phyloP scores from a whole-genome alignment of 2,329 filamentous ascomycete genomes.

The Pseudohalonectria lignicola region DNA sequence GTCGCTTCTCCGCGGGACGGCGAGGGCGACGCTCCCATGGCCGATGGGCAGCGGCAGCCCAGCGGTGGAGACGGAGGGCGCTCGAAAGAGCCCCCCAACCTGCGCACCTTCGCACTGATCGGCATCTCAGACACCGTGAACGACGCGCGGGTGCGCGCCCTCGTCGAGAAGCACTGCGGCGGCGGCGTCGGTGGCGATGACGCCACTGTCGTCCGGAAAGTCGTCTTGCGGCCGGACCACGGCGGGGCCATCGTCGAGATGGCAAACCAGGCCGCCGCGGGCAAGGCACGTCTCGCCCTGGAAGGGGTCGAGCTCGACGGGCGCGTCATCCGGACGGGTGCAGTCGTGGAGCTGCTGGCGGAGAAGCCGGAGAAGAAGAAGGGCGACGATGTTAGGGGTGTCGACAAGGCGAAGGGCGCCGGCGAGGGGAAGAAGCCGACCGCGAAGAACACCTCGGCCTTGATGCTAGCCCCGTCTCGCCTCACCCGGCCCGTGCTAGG shows the following conservation, averaged over 20 bases:
- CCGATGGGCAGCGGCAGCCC: conserved; percentile 12
- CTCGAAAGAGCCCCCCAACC: conserved; percentile 8
- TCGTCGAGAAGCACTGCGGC: conserved; percentile 47
- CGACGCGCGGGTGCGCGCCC: conserved; percentile 64
- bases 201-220: conserved; percentile 45
- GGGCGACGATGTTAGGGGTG: background rate
- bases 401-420: too few species aligned
- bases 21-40: conserved; percentile 28
- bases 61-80: background rate
- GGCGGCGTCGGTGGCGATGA: conserved; percentile 35
- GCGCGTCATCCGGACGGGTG: conserved; percentile 41
- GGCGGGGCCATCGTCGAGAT: conserved; percentile 83
- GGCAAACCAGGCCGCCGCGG: conserved; percentile 55
- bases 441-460: background rate
- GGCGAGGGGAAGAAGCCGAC: conserved; percentile 12
- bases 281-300: conserved; percentile 55
- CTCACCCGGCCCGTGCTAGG: conserved; percentile 4
- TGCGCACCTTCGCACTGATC: conserved; percentile 62
- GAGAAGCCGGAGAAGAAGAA: conserved; percentile 32
- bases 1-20: conserved; percentile 14
- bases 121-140: conserved; percentile 89
- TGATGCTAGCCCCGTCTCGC: conserved; percentile 3
- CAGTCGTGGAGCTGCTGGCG: conserved; percentile 41
- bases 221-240: conserved; percentile 71
- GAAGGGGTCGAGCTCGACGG: conserved; percentile 44